A percentile compares a stretch with the other conserved stretches of the same genome.
Conservation (phyloP, 2,329 filamentous ascomycete species). For the Lizonia empirigonia region DNA sequence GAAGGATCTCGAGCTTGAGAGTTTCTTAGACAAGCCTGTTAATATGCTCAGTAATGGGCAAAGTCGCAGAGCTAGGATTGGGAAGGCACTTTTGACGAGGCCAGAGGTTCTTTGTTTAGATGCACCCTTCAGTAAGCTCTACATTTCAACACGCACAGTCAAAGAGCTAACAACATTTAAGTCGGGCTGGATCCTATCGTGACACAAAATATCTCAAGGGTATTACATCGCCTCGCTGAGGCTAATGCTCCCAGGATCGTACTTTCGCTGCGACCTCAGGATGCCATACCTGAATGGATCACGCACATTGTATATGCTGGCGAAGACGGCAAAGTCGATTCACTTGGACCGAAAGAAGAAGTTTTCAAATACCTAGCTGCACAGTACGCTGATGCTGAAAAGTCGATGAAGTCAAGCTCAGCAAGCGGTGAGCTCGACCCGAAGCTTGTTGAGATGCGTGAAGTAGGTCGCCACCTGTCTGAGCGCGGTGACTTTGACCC, state of each 20-base stretch:
- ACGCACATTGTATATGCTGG: constrained; percentile 79
- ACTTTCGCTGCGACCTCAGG: constrained; percentile 80
- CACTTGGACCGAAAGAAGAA: constrained; percentile 67
- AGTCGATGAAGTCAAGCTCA: constrained; percentile 36
- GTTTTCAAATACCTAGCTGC: constrained; percentile 59
- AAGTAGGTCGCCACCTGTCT: constrained; percentile 37
- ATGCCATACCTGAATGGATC: constrained; percentile 87
- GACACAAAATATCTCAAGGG: constrained; percentile 69
- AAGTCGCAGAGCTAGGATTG: constrained; percentile 83
- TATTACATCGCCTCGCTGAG: constrained; percentile 72
- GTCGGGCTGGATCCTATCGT: constrained; percentile 91
- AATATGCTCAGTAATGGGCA: constrained; percentile 94
- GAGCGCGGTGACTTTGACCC: constrained; percentile 38
- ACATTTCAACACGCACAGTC: too few species aligned
- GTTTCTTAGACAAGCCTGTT: constrained; percentile 79
- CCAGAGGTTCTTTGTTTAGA: constrained; percentile 82
- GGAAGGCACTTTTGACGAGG: constrained; percentile 76
- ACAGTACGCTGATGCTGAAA: constrained; percentile 33
- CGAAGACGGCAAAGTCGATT: constrained; percentile 67
- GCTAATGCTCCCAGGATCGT: constrained; percentile 73
- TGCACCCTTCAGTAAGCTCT: constrained; percentile 78
- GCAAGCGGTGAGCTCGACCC: constrained; percentile 18
- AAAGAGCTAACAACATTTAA: constrained; percentile 31
- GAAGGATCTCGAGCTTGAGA: constrained; percentile 69
- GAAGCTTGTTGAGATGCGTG: constrained; percentile 32